These are phyloP conservation scores for Scedosporium dehoogii DNA, from an alignment of 2,329 filamentous ascomycete genomes.

Conservation along the genomic window DNA sequence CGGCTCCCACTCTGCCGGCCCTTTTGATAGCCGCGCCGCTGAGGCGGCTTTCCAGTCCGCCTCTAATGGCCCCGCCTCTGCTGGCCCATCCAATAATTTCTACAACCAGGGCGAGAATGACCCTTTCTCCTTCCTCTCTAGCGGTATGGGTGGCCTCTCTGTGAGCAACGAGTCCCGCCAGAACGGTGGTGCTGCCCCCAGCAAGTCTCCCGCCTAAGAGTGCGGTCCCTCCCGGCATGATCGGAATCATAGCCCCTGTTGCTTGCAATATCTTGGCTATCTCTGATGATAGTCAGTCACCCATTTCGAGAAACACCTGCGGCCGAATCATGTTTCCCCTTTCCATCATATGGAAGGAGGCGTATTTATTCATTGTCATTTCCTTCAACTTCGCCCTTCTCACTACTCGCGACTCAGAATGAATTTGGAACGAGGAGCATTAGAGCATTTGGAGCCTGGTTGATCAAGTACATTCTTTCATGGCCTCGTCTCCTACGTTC, in stretches of 20 bases:
- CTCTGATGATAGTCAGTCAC: background rate
- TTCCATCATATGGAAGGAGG: background rate
- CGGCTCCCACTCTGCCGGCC: conserved; percentile 70
- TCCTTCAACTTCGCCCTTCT: background rate
- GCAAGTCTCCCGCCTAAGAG: conserved; percentile 49
- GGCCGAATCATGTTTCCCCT: background rate
- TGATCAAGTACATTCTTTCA: conserved; percentile 1
- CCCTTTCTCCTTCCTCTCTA: conserved; percentile 71
- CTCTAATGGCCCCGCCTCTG: conserved; percentile 68
- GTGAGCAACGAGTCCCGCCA: conserved; percentile 58
- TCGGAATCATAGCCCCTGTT: background rate
- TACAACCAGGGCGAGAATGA: conserved; percentile 53
- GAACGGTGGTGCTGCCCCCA: conserved; percentile 48
- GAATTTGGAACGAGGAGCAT: conserved; percentile 6
- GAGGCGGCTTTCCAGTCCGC: conserved; percentile 91
- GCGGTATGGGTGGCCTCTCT: conserved; percentile 61
- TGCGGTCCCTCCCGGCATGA: too few species aligned
- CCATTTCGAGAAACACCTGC: too few species aligned
- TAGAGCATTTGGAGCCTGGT: conserved; percentile 7
- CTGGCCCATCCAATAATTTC: conserved; percentile 58
- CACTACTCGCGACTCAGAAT: conserved; percentile 4
- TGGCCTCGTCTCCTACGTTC: background rate
- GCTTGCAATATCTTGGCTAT: background rate
- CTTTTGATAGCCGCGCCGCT: conserved; percentile 86
- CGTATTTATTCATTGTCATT: conserved; percentile 1